Conservation (phyloP, 441 rosid genomes). For the Viola pubescens region DNA sequence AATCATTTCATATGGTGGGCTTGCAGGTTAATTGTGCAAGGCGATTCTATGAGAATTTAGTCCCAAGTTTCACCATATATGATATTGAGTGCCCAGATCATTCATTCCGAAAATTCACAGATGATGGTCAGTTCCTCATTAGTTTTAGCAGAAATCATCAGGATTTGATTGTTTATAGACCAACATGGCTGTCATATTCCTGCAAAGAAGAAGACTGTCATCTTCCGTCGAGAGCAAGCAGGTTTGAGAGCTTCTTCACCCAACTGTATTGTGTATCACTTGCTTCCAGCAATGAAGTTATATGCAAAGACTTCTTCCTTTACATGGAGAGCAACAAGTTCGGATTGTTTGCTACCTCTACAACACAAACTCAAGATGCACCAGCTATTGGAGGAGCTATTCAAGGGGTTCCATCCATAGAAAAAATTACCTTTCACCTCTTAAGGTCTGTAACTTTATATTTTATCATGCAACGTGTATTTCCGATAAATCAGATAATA, state of each 20-base stretch:
- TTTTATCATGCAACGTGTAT: neutral
- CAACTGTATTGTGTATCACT: slow-evolving; percentile 63
- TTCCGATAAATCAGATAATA: too few relatives aligned
- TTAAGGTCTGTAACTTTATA: slow-evolving; percentile 40
- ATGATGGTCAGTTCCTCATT: slow-evolving; percentile 87
- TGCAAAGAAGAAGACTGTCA: slow-evolving; percentile 53
- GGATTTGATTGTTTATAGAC: slow-evolving; percentile 87
- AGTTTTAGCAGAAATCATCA: slow-evolving; percentile 78
- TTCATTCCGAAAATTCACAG: slow-evolving; percentile 86
- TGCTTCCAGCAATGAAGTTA: slow-evolving; percentile 72
- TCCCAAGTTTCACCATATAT: slow-evolving; percentile 72
- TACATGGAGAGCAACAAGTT: slow-evolving; percentile 54
- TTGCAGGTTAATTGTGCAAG: slow-evolving; percentile 75
- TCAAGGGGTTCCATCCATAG: slow-evolving; percentile 80
- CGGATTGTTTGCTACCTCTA: slow-evolving; percentile 86
- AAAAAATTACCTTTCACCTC: slow-evolving; percentile 76
- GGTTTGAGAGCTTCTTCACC: slow-evolving; percentile 83
- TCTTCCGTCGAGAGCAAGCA: slow-evolving; percentile 58
- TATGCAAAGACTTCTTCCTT: slow-evolving; percentile 90
- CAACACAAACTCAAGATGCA: slow-evolving; percentile 80
- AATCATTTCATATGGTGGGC: neutral
- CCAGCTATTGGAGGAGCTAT: slow-evolving; percentile 60
- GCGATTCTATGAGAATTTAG: slow-evolving; percentile 84
- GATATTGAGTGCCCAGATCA: slow-evolving; percentile 89
- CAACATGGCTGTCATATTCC: slow-evolving; percentile 72